A percentile compares a stretch with the other conserved stretches of the same genome.
Conservation (phyloP, 805 yeast genomes). For the Kluyveromyces nonfermentans region DNA sequence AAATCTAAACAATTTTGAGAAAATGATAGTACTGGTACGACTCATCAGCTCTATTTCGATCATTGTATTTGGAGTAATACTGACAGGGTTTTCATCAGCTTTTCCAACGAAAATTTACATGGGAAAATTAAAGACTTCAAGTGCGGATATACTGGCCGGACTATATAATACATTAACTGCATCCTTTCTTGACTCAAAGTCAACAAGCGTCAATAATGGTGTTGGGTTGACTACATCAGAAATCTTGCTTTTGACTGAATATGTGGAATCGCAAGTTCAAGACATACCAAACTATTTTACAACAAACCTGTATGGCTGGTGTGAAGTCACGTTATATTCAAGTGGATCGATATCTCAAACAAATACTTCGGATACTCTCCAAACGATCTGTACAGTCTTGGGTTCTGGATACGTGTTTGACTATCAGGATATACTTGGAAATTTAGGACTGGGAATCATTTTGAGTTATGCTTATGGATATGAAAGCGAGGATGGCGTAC, state of each 20-base stretch:
- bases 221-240: conserved; percentile 27
- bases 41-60: conserved; percentile 15
- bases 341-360: background rate
- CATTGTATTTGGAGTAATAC: conserved; percentile 12
- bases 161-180: conserved; percentile 16
- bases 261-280: conserved; percentile 17
- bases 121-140: conserved; percentile 18
- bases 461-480: conserved; percentile 23
- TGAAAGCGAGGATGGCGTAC: conserved; percentile 3
- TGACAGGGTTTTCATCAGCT: conserved; percentile 15
- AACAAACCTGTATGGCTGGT: conserved; percentile 18
- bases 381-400: conserved; percentile 9
- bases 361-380: conserved; percentile 5
- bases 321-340: conserved; percentile 12
- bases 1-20: conserved; percentile 19
- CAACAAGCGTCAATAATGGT: conserved; percentile 22
- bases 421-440: conserved; percentile 18
- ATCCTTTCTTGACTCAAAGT: conserved; percentile 17
- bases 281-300: conserved; percentile 22
- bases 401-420: conserved; percentile 20
- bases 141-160: conserved; percentile 20
- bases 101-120: conserved; percentile 16
- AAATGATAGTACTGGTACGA: conserved; percentile 15
- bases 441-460: conserved; percentile 21
- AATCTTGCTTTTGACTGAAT: conserved; percentile 19